phyloP scores from a whole-genome alignment of 1,284 basidiomycete genomes.

The Omphalotus olearius region DNA sequence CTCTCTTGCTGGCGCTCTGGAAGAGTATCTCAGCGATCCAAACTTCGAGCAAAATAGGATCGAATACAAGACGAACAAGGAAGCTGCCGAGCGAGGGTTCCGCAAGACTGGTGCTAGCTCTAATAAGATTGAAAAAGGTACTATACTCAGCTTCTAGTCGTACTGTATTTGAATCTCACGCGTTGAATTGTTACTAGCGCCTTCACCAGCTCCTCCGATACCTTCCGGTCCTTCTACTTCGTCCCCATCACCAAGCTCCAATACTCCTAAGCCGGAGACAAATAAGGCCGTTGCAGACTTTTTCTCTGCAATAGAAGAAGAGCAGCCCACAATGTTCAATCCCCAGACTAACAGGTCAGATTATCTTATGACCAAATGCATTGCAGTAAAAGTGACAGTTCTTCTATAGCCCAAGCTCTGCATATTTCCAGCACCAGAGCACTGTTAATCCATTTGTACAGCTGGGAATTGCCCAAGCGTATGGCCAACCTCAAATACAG shows the following conservation, averaged over 20 bases:
- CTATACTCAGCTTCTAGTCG: not conserved
- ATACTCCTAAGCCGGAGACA: slow-evolving; percentile 15
- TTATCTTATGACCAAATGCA: slow-evolving; percentile 13
- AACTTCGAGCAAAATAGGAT: slow-evolving; percentile 94
- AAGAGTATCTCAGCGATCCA: slow-evolving; percentile 94
- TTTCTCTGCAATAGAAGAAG: slow-evolving; percentile 87
- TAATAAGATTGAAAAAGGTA: slow-evolving; percentile 14
- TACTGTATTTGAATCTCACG: not conserved
- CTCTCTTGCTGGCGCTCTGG: slow-evolving; percentile 86
- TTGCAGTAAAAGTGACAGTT: slow-evolving; percentile 6
- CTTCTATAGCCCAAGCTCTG: slow-evolving; percentile 40
- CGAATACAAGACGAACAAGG: slow-evolving; percentile 88
- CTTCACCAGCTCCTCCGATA: slow-evolving; percentile 17
- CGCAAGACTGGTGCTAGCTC: slow-evolving; percentile 22
- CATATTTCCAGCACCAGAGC: slow-evolving; percentile 60
- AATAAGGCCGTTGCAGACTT: slow-evolving; percentile 75
- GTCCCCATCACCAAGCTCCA: slow-evolving; percentile 19
- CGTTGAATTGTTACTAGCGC: slow-evolving; percentile 5
- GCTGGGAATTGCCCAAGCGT: slow-evolving; percentile 44
- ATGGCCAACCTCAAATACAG: slow-evolving; percentile 35
- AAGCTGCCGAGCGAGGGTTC: slow-evolving; percentile 54
- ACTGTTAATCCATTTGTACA: slow-evolving; percentile 79
- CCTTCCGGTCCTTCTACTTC: slow-evolving; percentile 23
- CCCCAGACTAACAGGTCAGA: slow-evolving; percentile 52
- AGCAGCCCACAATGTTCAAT: slow-evolving; percentile 74